Evolutionary conservation across 805 yeast species (phyloP), one percentile per base, ranked within the genome.

Genomic region (Cyberlindnera saturnus): DNA sequence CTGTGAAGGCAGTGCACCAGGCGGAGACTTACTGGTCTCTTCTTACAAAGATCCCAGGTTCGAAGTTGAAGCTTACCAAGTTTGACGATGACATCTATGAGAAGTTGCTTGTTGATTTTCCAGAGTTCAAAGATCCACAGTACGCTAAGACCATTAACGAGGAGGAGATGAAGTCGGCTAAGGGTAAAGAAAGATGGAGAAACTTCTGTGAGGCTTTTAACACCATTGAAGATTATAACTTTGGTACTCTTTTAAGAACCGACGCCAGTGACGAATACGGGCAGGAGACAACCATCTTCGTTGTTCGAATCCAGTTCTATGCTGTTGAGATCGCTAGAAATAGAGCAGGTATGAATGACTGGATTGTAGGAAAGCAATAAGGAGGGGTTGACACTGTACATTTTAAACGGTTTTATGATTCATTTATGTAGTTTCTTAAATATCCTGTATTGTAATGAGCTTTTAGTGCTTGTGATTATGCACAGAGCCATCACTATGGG

Each of bases 321-420:
- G 96, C 96, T 43, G 76, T 89, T 60, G 99, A 93, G 71, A 84
- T 93, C 50, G 88, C 87, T 47, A 84, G 99, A 75, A 93, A 93
- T 71, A 86, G 81, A 64, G 75, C 75, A 51, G 96, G 96, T 32
- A 74, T 86, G 57, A 93, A 93, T 68, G 96, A 93, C 68, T 93
- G 99, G 99, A 74, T 80, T 43, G 65, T 62, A 5, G 40, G 40
- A 44, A 67, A 67, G 48, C 62, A 69, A 36, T 46, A 50, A 34
- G 18, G 20, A 18, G 26, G 14, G 13, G 6, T 18, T 18, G 11
- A 16, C 23, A 15, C 18, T 34, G 23, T 18, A 18, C 19, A 33
- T 7, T 15, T 34, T 15, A 19, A 16, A 34, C 14, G 20, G n/a
- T 36, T 23, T 11, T 36, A 11, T 26, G 17, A 15, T 14, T n/a